Conservation (phyloP, 176 grass and related monocot species). For the Aechmea fasciata region DNA sequence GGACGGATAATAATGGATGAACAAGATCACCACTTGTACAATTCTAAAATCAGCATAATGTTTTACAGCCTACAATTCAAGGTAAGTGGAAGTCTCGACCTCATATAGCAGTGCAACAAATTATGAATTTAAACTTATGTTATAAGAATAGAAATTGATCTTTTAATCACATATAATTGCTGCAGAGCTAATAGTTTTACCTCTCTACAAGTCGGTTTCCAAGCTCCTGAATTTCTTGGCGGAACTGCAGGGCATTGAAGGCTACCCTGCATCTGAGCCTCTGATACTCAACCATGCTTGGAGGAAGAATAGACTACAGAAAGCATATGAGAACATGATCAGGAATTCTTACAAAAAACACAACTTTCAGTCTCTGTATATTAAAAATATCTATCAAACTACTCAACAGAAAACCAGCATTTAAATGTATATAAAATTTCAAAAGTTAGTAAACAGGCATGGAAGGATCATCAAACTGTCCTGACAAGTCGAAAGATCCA, state of each 20-base stretch:
- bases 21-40: neutral
- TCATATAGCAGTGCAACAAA: neutral
- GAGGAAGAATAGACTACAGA: slow-evolving; percentile 70
- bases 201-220: slow-evolving; percentile 72
- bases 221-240: slow-evolving; percentile 67
- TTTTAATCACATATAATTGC: neutral
- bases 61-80: neutral
- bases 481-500: neutral
- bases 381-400: neutral
- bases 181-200: slow-evolving; percentile 29
- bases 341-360: neutral
- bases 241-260: slow-evolving; percentile 87
- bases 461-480: no score
- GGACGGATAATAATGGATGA: neutral
- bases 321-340: slow-evolving; percentile 5
- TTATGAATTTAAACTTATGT: no score
- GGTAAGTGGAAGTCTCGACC: neutral
- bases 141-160: neutral
- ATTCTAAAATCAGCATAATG: neutral
- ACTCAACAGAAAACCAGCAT: neutral
- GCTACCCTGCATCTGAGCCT: slow-evolving; percentile 89
- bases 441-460: neutral
- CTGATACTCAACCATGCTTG: slow-evolving; percentile 75
- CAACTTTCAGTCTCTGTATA: neutral
- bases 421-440: neutral